These are phyloP conservation scores for Sugiyamaella smithiae DNA, from an alignment of 805 yeast genomes.

Conservation along the genomic window DNA sequence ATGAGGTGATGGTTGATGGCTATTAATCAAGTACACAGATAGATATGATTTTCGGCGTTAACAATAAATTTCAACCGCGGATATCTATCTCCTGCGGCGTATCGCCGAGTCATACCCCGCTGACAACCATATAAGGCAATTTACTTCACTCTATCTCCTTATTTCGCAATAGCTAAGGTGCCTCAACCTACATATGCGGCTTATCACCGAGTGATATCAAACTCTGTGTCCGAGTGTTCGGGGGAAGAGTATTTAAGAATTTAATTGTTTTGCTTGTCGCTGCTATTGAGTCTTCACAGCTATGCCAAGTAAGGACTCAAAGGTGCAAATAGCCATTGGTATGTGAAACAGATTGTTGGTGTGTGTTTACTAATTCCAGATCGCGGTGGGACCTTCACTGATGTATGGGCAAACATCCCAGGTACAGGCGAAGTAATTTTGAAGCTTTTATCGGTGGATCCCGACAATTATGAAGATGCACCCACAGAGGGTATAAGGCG, in stretches of 20 bases:
- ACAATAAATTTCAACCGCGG: not conserved
- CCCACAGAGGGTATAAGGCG: conserved; percentile 88
- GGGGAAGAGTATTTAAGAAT: too few relatives aligned
- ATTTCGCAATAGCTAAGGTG: not conserved
- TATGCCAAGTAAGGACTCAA: not conserved
- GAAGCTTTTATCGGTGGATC: conserved; percentile 84
- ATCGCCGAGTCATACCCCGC: not conserved
- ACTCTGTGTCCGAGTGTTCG: too few relatives aligned
- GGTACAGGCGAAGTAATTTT: conserved; percentile 59
- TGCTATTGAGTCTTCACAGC: too few relatives aligned
- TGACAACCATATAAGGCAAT: not conserved
- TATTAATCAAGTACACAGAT: not conserved
- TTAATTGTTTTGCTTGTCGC: too few relatives aligned
- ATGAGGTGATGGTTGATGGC: not conserved
- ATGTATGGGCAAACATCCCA: conserved; percentile 55
- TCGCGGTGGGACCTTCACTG: conserved; percentile 92
- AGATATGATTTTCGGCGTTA: conserved; percentile 1
- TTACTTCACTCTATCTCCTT: not conserved
- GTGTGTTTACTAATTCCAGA: conserved; percentile 23
- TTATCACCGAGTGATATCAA: conserved; percentile 1
- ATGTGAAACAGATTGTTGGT: not conserved
- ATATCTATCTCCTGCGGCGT: not conserved
- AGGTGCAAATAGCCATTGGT: conserved; percentile 5
- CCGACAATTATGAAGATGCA: conserved; percentile 82
- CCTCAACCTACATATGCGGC: not conserved